Conservation (phyloP, 345 rosid genomes). For the Eucalyptus polybractea region DNA sequence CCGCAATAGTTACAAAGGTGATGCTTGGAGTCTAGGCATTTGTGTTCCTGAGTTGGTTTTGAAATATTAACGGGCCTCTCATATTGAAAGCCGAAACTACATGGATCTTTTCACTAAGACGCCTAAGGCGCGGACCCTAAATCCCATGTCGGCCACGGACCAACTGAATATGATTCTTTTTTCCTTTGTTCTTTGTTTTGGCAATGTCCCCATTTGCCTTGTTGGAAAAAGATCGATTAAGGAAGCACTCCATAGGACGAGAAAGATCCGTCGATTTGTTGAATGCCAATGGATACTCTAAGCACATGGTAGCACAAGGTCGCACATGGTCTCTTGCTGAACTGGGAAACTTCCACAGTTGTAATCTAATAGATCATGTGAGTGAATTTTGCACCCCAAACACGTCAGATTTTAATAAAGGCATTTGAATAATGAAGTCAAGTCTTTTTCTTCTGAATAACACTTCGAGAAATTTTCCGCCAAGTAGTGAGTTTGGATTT, state of each 20-base stretch:
- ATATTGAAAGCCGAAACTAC: too few species aligned
- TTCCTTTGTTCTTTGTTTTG: background rate
- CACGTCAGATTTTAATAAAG: too few species aligned
- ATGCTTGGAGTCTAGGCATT: background rate
- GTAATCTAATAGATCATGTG: accelerated
- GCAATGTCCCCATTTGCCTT: background rate
- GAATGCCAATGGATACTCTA: accelerated
- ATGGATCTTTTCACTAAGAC: background rate
- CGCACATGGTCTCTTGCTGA: background rate
- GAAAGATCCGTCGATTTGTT: background rate
- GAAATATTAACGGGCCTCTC: background rate
- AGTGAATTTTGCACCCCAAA: background rate
- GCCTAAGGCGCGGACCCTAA: background rate
- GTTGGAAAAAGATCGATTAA: background rate
- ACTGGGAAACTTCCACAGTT: background rate
- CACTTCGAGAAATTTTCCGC: background rate
- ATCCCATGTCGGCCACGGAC: background rate
- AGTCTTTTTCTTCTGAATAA: background rate
- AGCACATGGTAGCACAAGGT: background rate
- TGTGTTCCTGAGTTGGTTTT: background rate
- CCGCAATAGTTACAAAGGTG: background rate
- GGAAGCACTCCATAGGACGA: background rate
- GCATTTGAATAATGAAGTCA: background rate
- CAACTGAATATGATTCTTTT: background rate
- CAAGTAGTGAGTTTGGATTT: too few species aligned